A percentile compares a stretch with the other conserved stretches of the same genome.
Conservation (phyloP, 2,329 filamentous ascomycete species). For the Pestalotiopsis sp. region DNA sequence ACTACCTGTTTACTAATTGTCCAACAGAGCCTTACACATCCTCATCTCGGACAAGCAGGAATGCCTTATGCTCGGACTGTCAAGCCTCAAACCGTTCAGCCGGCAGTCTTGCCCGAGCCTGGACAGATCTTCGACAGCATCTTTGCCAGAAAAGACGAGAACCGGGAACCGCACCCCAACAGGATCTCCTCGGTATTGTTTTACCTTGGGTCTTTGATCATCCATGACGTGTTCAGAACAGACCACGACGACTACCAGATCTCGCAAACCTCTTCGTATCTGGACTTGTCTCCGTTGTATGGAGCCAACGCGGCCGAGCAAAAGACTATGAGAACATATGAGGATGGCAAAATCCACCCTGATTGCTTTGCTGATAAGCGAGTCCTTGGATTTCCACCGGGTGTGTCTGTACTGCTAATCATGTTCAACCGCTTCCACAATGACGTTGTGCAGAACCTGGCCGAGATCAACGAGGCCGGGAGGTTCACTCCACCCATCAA, state of each 20-base stretch:
- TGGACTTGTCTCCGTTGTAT: slow-evolving; percentile 73
- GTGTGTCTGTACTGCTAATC: slow-evolving; percentile 71
- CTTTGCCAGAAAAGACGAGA: slow-evolving; percentile 59
- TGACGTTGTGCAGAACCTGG: slow-evolving; percentile 77
- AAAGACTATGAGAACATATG: slow-evolving; percentile 68
- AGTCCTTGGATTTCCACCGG: slow-evolving; percentile 71
- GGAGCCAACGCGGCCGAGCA: slow-evolving; percentile 70
- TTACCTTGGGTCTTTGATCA: slow-evolving; percentile 73
- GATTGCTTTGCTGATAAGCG: slow-evolving; percentile 74
- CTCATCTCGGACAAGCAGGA: slow-evolving; percentile 65
- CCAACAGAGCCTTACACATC: slow-evolving; percentile 60
- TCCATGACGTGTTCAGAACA: slow-evolving; percentile 37
- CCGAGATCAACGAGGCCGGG: slow-evolving; percentile 82
- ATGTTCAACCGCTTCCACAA: slow-evolving; percentile 91
- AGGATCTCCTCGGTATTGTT: slow-evolving; percentile 77
- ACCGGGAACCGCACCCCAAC: slow-evolving; percentile 65
- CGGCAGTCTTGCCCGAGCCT: slow-evolving; percentile 65
- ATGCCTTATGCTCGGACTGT: slow-evolving; percentile 72
- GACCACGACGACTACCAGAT: slow-evolving; percentile 7
- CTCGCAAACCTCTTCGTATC: slow-evolving; percentile 71
- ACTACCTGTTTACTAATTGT: background rate
- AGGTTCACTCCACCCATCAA: slow-evolving; percentile 71
- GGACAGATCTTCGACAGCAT: slow-evolving; percentile 69
- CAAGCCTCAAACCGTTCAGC: slow-evolving; percentile 57
- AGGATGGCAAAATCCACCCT: slow-evolving; percentile 72